phyloP scores from a whole-genome alignment of 352 stramenopile genomes.

The Achlya hypogyna region DNA sequence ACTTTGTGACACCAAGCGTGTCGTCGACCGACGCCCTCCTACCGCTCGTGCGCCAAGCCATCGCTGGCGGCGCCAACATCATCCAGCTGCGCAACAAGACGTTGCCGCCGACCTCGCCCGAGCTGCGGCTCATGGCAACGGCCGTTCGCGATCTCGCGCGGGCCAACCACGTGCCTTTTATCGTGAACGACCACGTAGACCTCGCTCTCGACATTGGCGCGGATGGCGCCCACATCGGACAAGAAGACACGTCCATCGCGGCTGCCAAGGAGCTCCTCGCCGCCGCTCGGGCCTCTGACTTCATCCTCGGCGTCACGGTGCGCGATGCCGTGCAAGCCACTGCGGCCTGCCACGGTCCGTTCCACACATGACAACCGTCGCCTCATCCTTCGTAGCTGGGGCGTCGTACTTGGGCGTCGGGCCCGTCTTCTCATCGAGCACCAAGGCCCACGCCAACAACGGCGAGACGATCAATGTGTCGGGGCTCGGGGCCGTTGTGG shows the following conservation, averaged over 20 bases:
- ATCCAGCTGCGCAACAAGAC: conserved; percentile 51
- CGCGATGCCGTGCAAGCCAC: conserved; percentile 34
- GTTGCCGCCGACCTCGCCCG: conserved; percentile 24
- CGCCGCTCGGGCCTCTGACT: conserved; percentile 7
- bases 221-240: conserved; percentile 46
- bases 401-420: conserved; percentile 44
- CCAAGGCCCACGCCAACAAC: conserved; percentile 47
- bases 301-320: conserved; percentile 48
- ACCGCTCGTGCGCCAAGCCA: conserved; percentile 32
- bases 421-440: conserved; percentile 41
- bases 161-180: conserved; percentile 33
- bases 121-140: conserved; percentile 30
- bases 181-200: conserved; percentile 48
- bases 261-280: conserved; percentile 19
- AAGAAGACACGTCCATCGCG: conserved; percentile 30
- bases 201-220: conserved; percentile 37
- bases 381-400: conserved; percentile 20
- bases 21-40: conserved; percentile 26
- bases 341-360: conserved; percentile 27
- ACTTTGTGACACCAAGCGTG: conserved; percentile 47
- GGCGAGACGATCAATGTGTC: conserved; percentile 35
- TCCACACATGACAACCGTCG: background rate
- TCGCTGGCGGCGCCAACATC: conserved; percentile 35
- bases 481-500: conserved; percentile 26
- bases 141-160: conserved; percentile 33